A percentile compares a stretch with the other conserved stretches of the same genome.
phyloP scores from a whole-genome alignment of 345 rosid species.

The Linum usitatissimum region DNA sequence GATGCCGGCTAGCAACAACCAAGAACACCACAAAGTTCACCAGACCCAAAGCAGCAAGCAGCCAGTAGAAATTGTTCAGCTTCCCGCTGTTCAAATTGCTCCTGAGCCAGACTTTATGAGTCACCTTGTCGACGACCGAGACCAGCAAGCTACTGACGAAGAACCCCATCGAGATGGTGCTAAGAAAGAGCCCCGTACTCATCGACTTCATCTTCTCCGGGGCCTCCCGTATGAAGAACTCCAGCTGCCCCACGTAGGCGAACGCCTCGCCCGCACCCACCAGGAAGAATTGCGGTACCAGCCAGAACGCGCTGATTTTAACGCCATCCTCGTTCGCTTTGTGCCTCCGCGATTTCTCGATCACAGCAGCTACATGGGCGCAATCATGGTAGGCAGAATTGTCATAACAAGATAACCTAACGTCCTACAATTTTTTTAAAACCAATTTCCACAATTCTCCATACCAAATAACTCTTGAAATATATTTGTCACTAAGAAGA shows the following conservation, averaged over 20 bases:
- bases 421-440: too few species aligned
- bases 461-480: too few species aligned
- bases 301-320: slow-evolving; percentile 61
- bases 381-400: too few species aligned
- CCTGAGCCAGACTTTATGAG: slow-evolving; percentile 54
- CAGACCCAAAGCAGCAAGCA: slow-evolving; percentile 55
- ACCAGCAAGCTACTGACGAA: slow-evolving; percentile 73
- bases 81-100: slow-evolving; percentile 51
- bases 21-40: slow-evolving; percentile 56
- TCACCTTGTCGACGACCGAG: slow-evolving; percentile 46
- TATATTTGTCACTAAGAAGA: too few species aligned
- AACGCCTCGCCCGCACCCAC: slow-evolving; percentile 96
- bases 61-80: slow-evolving; percentile 64
- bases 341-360: slow-evolving; percentile 52
- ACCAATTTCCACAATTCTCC: too few species aligned
- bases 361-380: slow-evolving; percentile 27
- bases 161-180: slow-evolving; percentile 83
- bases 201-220: slow-evolving; percentile 88
- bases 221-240: slow-evolving; percentile 84
- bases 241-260: slow-evolving; percentile 83
- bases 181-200: slow-evolving; percentile 87
- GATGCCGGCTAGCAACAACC: slow-evolving; percentile 45
- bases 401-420: too few species aligned
- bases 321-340: slow-evolving; percentile 16
- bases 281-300: slow-evolving; percentile 65